Percentiles rank a stretch among this genome's conserved stretches.
Conservation (phyloP, 1,284 basidiomycete species). For the Ustilago loliicola region DNA sequence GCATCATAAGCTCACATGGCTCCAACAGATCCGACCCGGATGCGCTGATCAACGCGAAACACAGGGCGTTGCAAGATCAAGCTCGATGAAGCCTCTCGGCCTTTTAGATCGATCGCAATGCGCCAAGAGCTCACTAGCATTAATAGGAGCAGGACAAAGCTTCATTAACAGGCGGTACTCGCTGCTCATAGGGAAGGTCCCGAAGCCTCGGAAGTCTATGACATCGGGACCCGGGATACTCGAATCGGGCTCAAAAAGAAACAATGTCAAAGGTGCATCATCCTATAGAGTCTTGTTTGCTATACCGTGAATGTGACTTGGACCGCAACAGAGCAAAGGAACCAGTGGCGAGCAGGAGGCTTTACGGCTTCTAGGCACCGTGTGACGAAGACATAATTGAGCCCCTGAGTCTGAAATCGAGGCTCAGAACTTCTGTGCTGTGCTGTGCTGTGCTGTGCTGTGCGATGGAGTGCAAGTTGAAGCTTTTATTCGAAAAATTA, state of each 20-base stretch:
- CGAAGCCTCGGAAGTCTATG: no score
- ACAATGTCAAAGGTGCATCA: not conserved
- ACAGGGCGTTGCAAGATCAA: no score
- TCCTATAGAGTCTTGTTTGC: not conserved
- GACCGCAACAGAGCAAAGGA: not conserved
- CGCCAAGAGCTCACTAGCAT: no score
- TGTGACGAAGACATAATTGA: not conserved
- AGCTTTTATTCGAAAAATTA: not conserved
- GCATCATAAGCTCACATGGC: no score
- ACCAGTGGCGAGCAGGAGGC: not conserved
- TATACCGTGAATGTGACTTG: not conserved
- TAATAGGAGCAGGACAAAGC: no score
- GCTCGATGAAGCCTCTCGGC: no score
- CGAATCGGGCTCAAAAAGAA: not conserved
- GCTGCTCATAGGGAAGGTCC: no score
- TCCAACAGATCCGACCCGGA: no score
- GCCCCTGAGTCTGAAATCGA: constrained; percentile 2
- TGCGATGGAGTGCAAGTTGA: not conserved
- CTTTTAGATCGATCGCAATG: no score
- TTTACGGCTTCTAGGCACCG: not conserved
- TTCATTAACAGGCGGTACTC: no score
- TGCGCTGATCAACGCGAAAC: no score
- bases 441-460: not conserved
- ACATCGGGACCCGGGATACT: not conserved
- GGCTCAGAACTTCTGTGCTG: not conserved